These are phyloP conservation scores for Dichotomocladium elegans DNA, from an alignment of 371 early-diverging fungal genomes.

Conservation along the genomic window DNA sequence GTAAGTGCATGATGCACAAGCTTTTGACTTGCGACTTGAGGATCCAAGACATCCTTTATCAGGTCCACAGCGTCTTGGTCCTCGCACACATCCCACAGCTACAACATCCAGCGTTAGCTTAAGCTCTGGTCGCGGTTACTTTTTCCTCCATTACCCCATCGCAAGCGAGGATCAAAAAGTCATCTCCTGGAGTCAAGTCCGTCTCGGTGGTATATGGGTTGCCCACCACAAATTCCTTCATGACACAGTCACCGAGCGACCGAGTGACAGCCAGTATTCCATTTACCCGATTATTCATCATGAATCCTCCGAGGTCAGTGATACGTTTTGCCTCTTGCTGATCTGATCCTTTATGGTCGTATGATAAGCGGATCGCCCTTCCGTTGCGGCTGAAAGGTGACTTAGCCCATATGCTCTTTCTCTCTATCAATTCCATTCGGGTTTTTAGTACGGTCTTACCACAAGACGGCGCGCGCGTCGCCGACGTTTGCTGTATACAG, in stretches of 20 bases:
- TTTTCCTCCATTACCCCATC: conserved; percentile 78
- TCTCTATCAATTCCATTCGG: not conserved
- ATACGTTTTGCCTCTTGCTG: conserved; percentile 84
- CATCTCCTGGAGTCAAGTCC: conserved; percentile 66
- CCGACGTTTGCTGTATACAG: conserved; percentile 95
- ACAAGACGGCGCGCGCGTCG: conserved; percentile 91
- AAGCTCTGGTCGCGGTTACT: too few relatives aligned
- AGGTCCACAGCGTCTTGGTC: conserved; percentile 95
- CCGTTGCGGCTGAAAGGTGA: conserved; percentile 78
- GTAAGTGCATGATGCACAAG: conserved; percentile 87
- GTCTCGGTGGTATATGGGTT: conserved; percentile 93
- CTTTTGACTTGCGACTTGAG: conserved; percentile 76
- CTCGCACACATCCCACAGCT: conserved; percentile 98
- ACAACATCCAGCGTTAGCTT: not conserved
- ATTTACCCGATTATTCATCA: conserved; percentile 97
- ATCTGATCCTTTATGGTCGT: conserved; percentile 97
- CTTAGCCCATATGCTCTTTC: too few relatives aligned
- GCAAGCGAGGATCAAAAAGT: conserved; percentile 91
- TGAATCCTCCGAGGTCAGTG: conserved; percentile 89
- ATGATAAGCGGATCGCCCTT: conserved; percentile 84
- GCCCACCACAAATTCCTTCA: conserved; percentile 95
- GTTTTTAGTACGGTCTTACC: conserved; percentile 38
- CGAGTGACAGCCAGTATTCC: conserved; percentile 97
- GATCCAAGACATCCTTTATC: conserved; percentile 69
- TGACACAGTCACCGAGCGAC: conserved; percentile 90